A percentile compares a stretch with the other conserved stretches of the same genome.
These are phyloP conservation scores for Fusarium haematococcum DNA, from an alignment of 2,329 filamentous ascomycete species.

Conservation along the genomic window DNA sequence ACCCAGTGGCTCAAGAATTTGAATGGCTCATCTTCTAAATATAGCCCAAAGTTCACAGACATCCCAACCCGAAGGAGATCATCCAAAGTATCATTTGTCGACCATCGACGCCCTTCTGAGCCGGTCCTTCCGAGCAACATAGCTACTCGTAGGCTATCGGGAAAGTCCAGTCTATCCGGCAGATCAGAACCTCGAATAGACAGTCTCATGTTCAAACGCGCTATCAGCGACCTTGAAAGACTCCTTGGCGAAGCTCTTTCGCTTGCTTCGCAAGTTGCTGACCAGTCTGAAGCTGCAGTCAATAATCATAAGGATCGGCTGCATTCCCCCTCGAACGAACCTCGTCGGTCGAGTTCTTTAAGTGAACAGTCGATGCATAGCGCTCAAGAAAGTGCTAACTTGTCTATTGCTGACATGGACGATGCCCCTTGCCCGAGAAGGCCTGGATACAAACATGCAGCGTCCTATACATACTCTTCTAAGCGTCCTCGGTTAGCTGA, in stretches of 20 bases:
- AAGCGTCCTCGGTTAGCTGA: slow-evolving; percentile 43
- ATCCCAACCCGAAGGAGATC: slow-evolving; percentile 32
- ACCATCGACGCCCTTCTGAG: slow-evolving; percentile 39
- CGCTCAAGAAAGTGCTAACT: slow-evolving; percentile 15
- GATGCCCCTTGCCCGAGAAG: slow-evolving; percentile 4
- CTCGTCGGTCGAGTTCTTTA: slow-evolving; percentile 4
- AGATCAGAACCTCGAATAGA: slow-evolving; percentile 42
- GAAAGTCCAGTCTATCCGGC: slow-evolving; percentile 31
- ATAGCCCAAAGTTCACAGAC: slow-evolving; percentile 45
- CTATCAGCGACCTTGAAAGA: slow-evolving; percentile 58
- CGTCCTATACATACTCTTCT: slow-evolving; percentile 38
- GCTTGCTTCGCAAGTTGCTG: slow-evolving; percentile 56
- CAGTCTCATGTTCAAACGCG: slow-evolving; percentile 48
- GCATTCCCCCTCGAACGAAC: slow-evolving; percentile 16
- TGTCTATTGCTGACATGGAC: slow-evolving; percentile 14
- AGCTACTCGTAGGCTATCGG: slow-evolving; percentile 31
- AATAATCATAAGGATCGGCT: slow-evolving; percentile 26
- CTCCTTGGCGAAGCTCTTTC: slow-evolving; percentile 60
- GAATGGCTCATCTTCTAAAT: slow-evolving; percentile 42
- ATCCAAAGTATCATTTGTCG: slow-evolving; percentile 14
- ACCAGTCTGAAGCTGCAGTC: slow-evolving; percentile 43
- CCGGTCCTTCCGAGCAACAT: slow-evolving; percentile 29
- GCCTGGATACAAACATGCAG: slow-evolving; percentile 41
- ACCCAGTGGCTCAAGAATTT: slow-evolving; percentile 50
- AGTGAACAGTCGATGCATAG: slow-evolving; percentile 6